A percentile compares a stretch with the other conserved stretches of the same genome.
Evolutionary conservation across 306 rosid genomes (phyloP).

Genomic region (Sophora flavescens): DNA sequence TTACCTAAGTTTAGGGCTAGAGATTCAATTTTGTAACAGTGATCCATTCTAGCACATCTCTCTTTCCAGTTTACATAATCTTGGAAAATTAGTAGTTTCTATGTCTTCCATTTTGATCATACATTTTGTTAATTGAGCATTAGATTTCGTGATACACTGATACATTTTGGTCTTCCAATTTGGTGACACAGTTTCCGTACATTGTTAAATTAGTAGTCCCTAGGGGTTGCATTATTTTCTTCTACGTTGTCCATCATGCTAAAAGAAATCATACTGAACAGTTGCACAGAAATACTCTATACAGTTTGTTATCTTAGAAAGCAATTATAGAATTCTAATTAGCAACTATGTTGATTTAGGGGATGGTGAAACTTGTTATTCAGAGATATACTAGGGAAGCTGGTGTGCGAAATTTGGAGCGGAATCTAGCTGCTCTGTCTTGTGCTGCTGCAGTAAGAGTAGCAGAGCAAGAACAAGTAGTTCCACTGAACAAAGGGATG

Average conservation of each 20-base stretch:
- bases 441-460: conserved; percentile 98
- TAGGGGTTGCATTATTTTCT: conserved; percentile 26
- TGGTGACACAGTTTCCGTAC: no score
- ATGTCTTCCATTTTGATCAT: conserved; percentile 16
- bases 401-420: conserved; percentile 91
- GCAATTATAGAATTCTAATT: conserved; percentile 39
- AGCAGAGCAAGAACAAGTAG: conserved; percentile 84
- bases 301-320: conserved; percentile 16
- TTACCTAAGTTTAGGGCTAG: conserved; percentile 26
- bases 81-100: conserved; percentile 26
- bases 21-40: conserved; percentile 26
- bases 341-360: conserved; percentile 61
- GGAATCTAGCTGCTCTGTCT: conserved; percentile 92
- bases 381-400: conserved; percentile 98
- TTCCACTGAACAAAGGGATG: conserved; percentile 74
- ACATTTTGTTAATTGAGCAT: no score
- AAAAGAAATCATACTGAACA: conserved; percentile 22
- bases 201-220: conserved; percentile 1
- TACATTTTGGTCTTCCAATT: no score
- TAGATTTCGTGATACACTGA: no score
- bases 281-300: conserved; percentile 31
- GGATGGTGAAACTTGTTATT: conserved; percentile 82
- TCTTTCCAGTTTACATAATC: conserved; percentile 1
- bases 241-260: conserved; percentile 18
- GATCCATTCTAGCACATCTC: conserved; percentile 5